These are phyloP conservation scores for Fragaria nilgerrensis DNA, from an alignment of 306 rosid species.

Conservation along the genomic window DNA sequence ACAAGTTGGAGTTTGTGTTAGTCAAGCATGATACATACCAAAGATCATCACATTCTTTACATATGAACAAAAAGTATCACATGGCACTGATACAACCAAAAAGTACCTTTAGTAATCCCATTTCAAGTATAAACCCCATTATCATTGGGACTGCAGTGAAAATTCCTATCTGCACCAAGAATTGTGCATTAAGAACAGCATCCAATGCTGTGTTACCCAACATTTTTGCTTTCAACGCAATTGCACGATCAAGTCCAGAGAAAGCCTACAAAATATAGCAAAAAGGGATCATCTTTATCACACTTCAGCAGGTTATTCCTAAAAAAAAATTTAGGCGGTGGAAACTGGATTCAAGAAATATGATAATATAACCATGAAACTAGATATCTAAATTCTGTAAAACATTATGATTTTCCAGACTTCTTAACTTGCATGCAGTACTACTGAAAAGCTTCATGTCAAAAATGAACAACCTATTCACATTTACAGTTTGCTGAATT, in stretches of 20 bases:
- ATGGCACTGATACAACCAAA: neutral
- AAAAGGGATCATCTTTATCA: constrained; percentile 5
- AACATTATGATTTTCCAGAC: neutral
- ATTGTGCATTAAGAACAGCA: constrained; percentile 93
- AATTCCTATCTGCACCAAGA: constrained; percentile 93
- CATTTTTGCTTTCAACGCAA: constrained; percentile 48
- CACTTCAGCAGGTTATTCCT: neutral
- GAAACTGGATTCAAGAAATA: neutral
- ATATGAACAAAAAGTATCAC: neutral
- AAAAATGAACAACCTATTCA: neutral
- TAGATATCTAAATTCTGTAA: neutral
- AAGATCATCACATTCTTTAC: neutral
- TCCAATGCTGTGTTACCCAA: constrained; percentile 78
- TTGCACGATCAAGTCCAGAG: constrained; percentile 74
- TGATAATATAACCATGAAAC: neutral
- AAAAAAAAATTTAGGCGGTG: neutral
- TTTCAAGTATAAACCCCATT: constrained; percentile 93
- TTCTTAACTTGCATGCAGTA: neutral
- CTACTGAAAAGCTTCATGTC: neutral
- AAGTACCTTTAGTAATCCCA: constrained; percentile 82
- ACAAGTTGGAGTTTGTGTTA: constrained; percentile 14
- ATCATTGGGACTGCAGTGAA: constrained; percentile 95
- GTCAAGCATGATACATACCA: neutral
- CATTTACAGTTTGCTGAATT: neutral
- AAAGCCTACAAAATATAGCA: constrained; percentile 65